These are phyloP conservation scores for Collybiopsis confluens DNA, from an alignment of 768 basidiomycete species.

Conservation along the genomic window DNA sequence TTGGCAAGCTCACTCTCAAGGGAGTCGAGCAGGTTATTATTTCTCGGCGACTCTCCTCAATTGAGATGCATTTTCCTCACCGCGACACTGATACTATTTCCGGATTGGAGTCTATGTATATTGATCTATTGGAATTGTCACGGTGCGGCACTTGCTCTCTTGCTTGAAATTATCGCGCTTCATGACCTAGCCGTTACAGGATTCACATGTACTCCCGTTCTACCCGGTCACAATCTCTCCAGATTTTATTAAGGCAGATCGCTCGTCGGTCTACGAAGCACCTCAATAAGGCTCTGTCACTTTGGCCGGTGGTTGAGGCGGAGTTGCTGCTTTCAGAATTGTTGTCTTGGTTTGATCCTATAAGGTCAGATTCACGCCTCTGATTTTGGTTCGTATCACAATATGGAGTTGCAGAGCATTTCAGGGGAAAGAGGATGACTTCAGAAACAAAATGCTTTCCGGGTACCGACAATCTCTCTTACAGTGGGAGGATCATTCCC, in stretches of 20 bases:
- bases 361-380: too few species aligned
- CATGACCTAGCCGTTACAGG: too few species aligned
- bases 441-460: not conserved
- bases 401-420: not conserved
- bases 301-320: not conserved
- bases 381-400: too few species aligned
- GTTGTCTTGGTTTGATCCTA: not conserved
- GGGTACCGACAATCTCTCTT: not conserved
- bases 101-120: constrained; percentile 1
- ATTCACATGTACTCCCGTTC: too few species aligned
- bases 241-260: not conserved
- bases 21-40: constrained; percentile 4
- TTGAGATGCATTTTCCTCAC: constrained; percentile 1
- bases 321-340: not conserved
- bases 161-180: too few species aligned
- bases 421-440: not conserved
- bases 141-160: too few species aligned
- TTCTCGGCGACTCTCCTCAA: not conserved
- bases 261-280: not conserved
- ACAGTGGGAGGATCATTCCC: not conserved
- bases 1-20: not conserved
- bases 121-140: constrained; percentile 1
- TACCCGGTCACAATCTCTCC: not conserved
- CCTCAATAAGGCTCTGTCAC: not conserved
- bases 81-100: not conserved